phyloP scores from a whole-genome alignment of 306 rosid species.

The Cyamopsis tetragonoloba region DNA sequence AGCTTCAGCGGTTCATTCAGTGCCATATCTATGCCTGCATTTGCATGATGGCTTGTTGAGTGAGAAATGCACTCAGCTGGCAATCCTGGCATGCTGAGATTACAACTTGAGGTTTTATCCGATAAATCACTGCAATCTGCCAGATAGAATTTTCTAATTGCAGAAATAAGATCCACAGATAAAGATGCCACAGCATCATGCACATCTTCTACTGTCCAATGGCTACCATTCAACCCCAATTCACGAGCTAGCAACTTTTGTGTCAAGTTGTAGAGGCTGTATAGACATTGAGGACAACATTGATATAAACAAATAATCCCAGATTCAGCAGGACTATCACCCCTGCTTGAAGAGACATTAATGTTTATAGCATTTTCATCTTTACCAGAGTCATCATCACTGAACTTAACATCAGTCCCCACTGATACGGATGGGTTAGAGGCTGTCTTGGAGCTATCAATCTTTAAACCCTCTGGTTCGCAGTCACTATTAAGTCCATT shows the following conservation, averaged over 20 bases:
- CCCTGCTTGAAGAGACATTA: conserved; percentile 32
- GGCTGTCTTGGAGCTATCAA: conserved; percentile 15
- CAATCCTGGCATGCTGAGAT: no score
- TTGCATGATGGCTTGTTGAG: conserved; percentile 26
- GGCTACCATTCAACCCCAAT: conserved; percentile 33
- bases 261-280: conserved; percentile 38
- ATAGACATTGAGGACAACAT: conserved; percentile 70
- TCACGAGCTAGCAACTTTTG: conserved; percentile 41
- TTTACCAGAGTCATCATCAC: conserved; percentile 25
- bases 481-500: conserved; percentile 24
- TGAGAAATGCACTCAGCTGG: conserved; percentile 72
- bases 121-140: conserved; percentile 28
- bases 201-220: conserved; percentile 62
- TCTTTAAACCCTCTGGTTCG: conserved; percentile 28
- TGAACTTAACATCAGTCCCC: conserved; percentile 25
- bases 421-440: conserved; percentile 16
- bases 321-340: conserved; percentile 26
- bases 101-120: conserved; percentile 23
- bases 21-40: conserved; percentile 23
- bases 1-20: conserved; percentile 21
- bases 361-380: conserved; percentile 22
- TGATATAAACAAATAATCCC: conserved; percentile 53
- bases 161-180: conserved; percentile 71
- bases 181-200: conserved; percentile 67
- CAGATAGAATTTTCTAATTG: conserved; percentile 40